Conservation (phyloP, 257 asterid genomes). For the Solanum virginianum region DNA sequence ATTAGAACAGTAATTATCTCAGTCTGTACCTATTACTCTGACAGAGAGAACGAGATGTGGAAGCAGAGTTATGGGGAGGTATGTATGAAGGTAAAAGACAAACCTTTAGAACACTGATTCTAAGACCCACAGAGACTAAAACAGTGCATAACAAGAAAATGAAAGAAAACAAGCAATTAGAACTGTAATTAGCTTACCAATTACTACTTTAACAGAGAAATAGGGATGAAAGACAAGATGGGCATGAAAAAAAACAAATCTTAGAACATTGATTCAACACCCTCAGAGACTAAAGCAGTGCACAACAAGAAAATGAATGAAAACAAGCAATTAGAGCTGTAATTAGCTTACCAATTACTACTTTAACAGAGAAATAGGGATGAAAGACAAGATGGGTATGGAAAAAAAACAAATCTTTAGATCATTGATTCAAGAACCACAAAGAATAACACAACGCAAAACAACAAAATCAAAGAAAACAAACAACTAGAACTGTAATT, state of each 20-base stretch:
- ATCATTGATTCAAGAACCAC: too few relatives aligned
- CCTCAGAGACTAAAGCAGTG: background rate
- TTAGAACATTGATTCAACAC: background rate
- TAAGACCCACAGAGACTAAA: background rate
- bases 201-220: background rate
- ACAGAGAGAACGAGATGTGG: background rate
- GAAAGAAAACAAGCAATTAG: background rate
- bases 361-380: background rate
- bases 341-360: background rate
- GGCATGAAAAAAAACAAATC: background rate
- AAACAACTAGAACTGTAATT: too few relatives aligned
- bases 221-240: too few relatives aligned
- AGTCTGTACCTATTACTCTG: background rate
- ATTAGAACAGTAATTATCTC: background rate
- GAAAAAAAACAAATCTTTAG: background rate
- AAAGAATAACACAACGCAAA: too few relatives aligned
- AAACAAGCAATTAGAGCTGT: background rate
- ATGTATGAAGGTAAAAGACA: background rate
- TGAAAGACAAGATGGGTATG: background rate
- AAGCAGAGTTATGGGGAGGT: too few relatives aligned
- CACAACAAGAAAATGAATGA: background rate
- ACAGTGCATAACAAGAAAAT: background rate
- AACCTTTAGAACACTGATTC: too few relatives aligned
- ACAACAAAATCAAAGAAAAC: too few relatives aligned
- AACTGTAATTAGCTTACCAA: background rate